Conservation (phyloP, 164 flowering plant genomes). For the Vitis labrusca region DNA sequence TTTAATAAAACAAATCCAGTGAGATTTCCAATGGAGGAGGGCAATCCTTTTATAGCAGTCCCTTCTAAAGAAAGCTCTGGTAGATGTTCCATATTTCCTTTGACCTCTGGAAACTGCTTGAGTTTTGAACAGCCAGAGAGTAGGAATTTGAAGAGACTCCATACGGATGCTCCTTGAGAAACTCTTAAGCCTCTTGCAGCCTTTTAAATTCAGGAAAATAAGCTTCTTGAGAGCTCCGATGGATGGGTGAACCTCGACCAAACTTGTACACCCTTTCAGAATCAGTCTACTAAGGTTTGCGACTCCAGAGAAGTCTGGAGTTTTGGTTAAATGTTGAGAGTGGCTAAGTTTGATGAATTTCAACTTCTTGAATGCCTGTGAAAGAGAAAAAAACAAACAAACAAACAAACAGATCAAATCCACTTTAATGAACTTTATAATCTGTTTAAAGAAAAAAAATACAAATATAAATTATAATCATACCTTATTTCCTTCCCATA, state of each 20-base stretch:
- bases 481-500: conserved; percentile 14
- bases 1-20: no score
- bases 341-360: conserved; percentile 20
- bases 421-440: not conserved
- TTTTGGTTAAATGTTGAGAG: conserved; percentile 9
- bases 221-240: conserved; percentile 15
- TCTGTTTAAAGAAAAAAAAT: not conserved
- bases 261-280: conserved; percentile 16
- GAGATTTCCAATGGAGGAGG: not conserved
- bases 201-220: conserved; percentile 4
- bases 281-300: conserved; percentile 20
- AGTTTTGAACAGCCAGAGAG: conserved; percentile 21
- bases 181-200: conserved; percentile 14
- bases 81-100: conserved; percentile 1
- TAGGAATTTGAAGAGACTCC: conserved; percentile 9
- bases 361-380: conserved; percentile 7
- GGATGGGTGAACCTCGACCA: conserved; percentile 22
- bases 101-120: conserved; percentile 9
- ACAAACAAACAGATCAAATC: not conserved
- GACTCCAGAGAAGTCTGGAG: conserved; percentile 12
- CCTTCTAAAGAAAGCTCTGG: conserved; percentile 8
- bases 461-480: no score
- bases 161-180: conserved; percentile 1
- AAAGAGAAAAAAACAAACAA: not conserved
- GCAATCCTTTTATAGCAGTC: conserved; percentile 10